Conservation (phyloP, 495 filamentous ascomycete species). For the Aspergillus affinis region DNA sequence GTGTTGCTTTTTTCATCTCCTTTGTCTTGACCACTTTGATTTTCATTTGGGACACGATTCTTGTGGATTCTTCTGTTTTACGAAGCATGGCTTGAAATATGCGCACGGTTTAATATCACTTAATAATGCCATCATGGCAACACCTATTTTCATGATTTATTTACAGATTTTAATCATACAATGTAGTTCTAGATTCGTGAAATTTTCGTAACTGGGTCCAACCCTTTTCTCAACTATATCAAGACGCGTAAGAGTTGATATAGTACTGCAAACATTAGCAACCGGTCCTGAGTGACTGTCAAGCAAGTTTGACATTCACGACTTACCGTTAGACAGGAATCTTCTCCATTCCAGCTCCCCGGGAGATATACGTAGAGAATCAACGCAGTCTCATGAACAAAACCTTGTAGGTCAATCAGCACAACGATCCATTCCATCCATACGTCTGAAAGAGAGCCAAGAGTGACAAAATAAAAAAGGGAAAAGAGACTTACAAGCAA, state of each 20-base stretch:
- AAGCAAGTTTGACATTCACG: neutral
- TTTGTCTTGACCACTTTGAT: constrained; percentile 5
- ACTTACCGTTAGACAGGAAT: constrained; percentile 77
- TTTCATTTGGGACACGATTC: neutral
- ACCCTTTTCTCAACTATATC: neutral
- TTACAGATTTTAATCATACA: neutral
- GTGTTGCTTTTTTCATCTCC: constrained; percentile 9
- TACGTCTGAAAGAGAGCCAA: no score
- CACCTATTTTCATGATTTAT: neutral
- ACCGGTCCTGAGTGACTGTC: neutral
- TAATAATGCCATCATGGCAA: constrained; percentile 3
- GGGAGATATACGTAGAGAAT: constrained; percentile 92
- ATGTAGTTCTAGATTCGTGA: neutral
- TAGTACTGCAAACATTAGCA: constrained; percentile 50
- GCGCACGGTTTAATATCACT: constrained; percentile 19
- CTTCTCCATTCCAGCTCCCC: constrained; percentile 65
- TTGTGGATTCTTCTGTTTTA: constrained; percentile 8
- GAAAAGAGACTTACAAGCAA: constrained; percentile 65
- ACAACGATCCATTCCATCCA: neutral
- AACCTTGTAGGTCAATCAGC: constrained; percentile 36
- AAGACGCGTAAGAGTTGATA: constrained; percentile 54
- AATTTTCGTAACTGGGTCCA: neutral
- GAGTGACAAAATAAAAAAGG: neutral
- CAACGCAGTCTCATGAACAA: constrained; percentile 75
- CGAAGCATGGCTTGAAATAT: constrained; percentile 18